Conservation (phyloP, 345 rosid genomes). For the Moricandia arvensis region DNA sequence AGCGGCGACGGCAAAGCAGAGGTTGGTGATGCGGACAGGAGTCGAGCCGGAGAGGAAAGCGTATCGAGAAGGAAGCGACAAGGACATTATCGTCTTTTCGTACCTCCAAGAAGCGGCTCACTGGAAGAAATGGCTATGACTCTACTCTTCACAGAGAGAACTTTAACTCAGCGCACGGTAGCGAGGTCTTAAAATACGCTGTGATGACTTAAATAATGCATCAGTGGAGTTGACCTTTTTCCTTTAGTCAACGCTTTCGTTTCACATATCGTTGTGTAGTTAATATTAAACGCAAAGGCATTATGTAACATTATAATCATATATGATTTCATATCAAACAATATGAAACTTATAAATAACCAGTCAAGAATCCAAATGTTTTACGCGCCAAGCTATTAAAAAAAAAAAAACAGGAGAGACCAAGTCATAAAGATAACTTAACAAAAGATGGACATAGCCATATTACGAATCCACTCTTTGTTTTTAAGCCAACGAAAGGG, state of each 20-base stretch:
- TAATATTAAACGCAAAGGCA: neutral
- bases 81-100: conserved; percentile 40
- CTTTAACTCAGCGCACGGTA: neutral
- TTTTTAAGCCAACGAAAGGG: neutral
- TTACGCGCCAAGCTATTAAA: conserved; percentile 17
- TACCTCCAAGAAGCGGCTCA: conserved; percentile 7
- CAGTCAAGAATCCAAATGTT: conserved; percentile 18
- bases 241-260: neutral
- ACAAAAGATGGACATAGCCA: conserved; percentile 15
- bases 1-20: conserved; percentile 34
- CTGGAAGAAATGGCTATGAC: conserved; percentile 19
- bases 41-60: conserved; percentile 39
- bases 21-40: conserved; percentile 30
- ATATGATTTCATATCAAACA: conserved; percentile 17
- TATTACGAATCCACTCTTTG: neutral
- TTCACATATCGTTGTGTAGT: neutral
- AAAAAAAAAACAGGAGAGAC: neutral
- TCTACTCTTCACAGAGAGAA: neutral
- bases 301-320: neutral
- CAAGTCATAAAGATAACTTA: conserved; percentile 22
- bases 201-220: neutral
- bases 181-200: conserved; percentile 5
- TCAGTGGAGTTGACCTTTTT: neutral
- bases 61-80: conserved; percentile 46
- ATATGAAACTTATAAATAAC: conserved; percentile 23